Evolutionary conservation across 2,329 filamentous ascomycete genomes (phyloP).

Genomic region (Amesomyces nigricolor): DNA sequence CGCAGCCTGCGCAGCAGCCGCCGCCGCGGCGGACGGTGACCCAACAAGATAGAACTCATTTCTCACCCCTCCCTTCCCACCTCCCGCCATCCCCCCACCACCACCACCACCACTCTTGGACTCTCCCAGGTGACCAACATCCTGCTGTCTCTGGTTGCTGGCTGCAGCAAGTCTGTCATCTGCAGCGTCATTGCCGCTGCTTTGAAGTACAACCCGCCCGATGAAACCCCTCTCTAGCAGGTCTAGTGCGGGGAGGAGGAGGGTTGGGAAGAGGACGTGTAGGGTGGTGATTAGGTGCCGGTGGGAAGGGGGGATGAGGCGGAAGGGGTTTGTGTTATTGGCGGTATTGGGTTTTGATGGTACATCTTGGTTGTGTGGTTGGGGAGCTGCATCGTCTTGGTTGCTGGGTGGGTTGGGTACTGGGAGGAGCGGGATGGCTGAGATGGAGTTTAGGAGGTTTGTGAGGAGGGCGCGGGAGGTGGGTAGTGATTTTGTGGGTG

Average conservation of each 20-base stretch:
- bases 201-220: slow-evolving; percentile 31
- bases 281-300: slow-evolving; percentile 65
- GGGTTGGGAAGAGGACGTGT: slow-evolving; percentile 76
- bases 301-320: slow-evolving; percentile 34
- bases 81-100: background rate
- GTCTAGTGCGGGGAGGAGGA: slow-evolving; percentile 79
- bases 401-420: background rate
- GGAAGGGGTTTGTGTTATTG: slow-evolving; percentile 32
- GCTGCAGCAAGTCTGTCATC: too few species aligned
- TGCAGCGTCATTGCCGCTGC: too few species aligned
- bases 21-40: slow-evolving; percentile 4
- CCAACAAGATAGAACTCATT: slow-evolving; percentile 14
- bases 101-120: background rate
- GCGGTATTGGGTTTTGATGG: background rate
- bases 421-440: slow-evolving; percentile 27
- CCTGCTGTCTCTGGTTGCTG: too few species aligned
- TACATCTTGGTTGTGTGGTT: background rate
- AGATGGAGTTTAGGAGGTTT: slow-evolving; percentile 42
- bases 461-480: slow-evolving; percentile 43
- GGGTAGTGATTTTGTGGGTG: slow-evolving; percentile 28
- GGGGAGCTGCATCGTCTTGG: background rate
- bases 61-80: background rate
- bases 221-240: slow-evolving; percentile 75
- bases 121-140: too few species aligned
- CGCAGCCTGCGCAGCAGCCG: background rate